Base-by-base conservation (phyloP, 2,329 filamentous ascomycete species). In the Conoideocrella luteorostrata region DNA sequence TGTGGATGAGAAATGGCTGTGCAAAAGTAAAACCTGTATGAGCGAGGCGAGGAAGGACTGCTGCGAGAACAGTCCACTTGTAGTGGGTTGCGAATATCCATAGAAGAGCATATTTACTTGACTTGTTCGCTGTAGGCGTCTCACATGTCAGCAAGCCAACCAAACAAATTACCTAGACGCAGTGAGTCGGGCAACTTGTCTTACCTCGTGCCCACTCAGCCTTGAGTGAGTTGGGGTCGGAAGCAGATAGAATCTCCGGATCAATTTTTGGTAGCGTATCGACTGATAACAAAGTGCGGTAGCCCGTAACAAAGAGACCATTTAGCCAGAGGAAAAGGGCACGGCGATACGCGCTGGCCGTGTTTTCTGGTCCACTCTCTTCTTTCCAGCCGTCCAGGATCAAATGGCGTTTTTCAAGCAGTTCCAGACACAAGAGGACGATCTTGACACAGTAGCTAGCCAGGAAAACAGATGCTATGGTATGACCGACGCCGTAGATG, bases 1-100 rank as follows among this genome's bases (percentile, higher is more conserved):
- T 55, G 26, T 61, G 53, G 47, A 72, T 60, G 17, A 72, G 60
- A 18, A 70, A 67, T 1, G 69, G 69, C 47, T 72, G 68, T 12
- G 62, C 56, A 39, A 71, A 69, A 5, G 52, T 60, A 44, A 72
- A 67, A 1, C 56, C 67, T 1, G 58, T 57, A 24, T 62, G 58
- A 18, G 53, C 52, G 9, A 69, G 49, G 1, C 68, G 59, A 4
- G 67, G 63, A 5, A 63, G 39, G 13, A 68, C 51, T 3, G 52
- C 57, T 4, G 55, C 51, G 2, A 64, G 22, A 15, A 65, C 43
- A 4, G 52, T 47, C 51, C 50, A 50, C 26, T 53, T 57, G 36
- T 60, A 54, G 6, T 58, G 51, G 20, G 43, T 41, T 4, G 59
- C 50, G 4, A 56, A 50, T 4, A 40, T 52, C 26, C 52, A 40